phyloP scores from a whole-genome alignment of 306 rosid genomes.

The Acacia acuminata region DNA sequence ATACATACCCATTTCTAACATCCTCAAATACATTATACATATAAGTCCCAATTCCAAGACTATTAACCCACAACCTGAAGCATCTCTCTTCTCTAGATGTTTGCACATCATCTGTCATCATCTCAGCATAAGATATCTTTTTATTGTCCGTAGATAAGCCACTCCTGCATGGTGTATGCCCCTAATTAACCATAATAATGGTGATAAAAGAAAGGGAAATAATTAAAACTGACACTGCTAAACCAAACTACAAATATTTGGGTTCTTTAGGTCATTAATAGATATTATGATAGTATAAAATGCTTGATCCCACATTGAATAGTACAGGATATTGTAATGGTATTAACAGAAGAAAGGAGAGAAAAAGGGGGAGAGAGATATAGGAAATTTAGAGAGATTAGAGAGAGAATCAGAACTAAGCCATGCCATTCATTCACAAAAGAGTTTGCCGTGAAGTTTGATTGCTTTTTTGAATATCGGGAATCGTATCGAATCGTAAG shows the following conservation, averaged over 20 bases:
- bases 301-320: not conserved
- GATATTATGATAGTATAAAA: not conserved
- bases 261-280: not conserved
- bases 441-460: no score
- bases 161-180: slow-evolving; percentile 55
- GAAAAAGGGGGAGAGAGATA: no score
- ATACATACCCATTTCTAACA: slow-evolving; percentile 83
- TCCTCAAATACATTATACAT: slow-evolving; percentile 90
- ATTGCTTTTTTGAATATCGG: no score
- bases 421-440: no score
- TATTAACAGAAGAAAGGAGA: no score
- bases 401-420: no score
- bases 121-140: slow-evolving; percentile 85
- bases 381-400: no score
- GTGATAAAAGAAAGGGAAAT: not conserved
- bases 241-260: not conserved
- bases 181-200: slow-evolving; percentile 22
- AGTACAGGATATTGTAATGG: not conserved
- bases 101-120: slow-evolving; percentile 90
- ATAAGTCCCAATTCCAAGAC: slow-evolving; percentile 74
- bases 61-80: slow-evolving; percentile 92
- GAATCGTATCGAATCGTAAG: no score
- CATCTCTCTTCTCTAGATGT: slow-evolving; percentile 97
- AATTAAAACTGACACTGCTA: not conserved
- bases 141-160: slow-evolving; percentile 84